Percentiles rank a stretch among this genome's conserved stretches.
Evolutionary conservation across 352 stramenopile species (phyloP).

Genomic region (Phytophthora sojae): DNA sequence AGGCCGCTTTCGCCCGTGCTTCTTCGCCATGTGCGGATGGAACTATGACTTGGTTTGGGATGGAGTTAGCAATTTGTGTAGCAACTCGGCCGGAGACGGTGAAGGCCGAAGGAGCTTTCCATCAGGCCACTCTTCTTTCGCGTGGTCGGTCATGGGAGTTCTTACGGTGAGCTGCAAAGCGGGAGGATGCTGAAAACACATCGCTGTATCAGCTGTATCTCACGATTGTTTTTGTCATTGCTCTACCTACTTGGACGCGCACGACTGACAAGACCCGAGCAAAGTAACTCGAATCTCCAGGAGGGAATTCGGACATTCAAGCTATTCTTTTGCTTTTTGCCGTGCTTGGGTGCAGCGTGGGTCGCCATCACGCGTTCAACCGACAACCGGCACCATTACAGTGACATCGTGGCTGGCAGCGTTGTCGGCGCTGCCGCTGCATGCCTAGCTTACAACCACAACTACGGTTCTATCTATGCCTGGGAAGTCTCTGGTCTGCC

Average conservation of each 20-base stretch:
- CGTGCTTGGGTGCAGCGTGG: conserved; percentile 68
- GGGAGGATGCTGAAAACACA: background rate
- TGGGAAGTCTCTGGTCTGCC: conserved; percentile 57
- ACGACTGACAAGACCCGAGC: conserved; percentile 56
- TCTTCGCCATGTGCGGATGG: conserved; percentile 84
- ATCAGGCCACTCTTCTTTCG: conserved; percentile 75
- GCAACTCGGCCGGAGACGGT: conserved; percentile 49
- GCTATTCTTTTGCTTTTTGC: conserved; percentile 74
- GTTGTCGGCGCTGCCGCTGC: conserved; percentile 52
- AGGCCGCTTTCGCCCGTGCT: conserved; percentile 75
- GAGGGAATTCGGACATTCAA: conserved; percentile 62
- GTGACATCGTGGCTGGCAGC: conserved; percentile 69
- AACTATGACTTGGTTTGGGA: conserved; percentile 73
- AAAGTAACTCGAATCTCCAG: conserved; percentile 49
- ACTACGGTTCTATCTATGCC: conserved; percentile 70
- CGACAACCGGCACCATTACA: conserved; percentile 86
- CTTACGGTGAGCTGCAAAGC: conserved; percentile 53
- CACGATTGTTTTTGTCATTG: background rate
- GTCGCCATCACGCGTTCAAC: conserved; percentile 73
- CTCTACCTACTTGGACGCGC: conserved; percentile 78
- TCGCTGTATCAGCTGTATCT: conserved; percentile 1
- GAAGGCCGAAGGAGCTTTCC: conserved; percentile 79
- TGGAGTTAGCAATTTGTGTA: conserved; percentile 69
- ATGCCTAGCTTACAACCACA: conserved; percentile 58
- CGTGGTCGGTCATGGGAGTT: conserved; percentile 73